phyloP scores from a whole-genome alignment of 306 rosid genomes.

The Sechiopsis laciniata region DNA sequence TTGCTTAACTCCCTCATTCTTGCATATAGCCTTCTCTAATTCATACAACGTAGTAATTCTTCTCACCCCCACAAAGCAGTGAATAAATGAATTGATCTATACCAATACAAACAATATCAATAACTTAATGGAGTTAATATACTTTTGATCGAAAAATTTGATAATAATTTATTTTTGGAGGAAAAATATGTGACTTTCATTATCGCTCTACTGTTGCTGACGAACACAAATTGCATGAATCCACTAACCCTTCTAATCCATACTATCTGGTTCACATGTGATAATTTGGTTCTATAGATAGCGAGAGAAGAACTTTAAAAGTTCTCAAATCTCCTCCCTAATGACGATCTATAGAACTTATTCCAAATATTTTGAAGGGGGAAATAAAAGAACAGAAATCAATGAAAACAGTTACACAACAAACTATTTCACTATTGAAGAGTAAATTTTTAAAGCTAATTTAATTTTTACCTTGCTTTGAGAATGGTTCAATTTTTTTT shows the following conservation, averaged over 20 bases:
- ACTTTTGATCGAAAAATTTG: background rate
- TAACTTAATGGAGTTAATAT: slow-evolving; percentile 5
- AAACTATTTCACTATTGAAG: background rate
- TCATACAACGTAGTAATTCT: slow-evolving; percentile 66
- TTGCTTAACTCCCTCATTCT: slow-evolving; percentile 53
- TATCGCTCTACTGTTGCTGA: background rate
- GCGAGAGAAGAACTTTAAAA: slow-evolving; percentile 9
- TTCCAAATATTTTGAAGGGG: background rate
- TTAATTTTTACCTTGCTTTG: background rate
- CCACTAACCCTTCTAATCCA: background rate
- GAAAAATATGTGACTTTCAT: background rate
- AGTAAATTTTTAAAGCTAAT: background rate
- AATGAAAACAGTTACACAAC: background rate
- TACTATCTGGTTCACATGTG: slow-evolving; percentile 8
- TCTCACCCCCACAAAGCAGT: slow-evolving; percentile 78
- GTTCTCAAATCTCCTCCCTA: slow-evolving; percentile 10
- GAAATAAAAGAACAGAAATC: background rate
- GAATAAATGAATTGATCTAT: slow-evolving; percentile 81
- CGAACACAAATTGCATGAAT: background rate
- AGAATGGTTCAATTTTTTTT: background rate
- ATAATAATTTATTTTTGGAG: no score
- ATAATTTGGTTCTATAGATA: slow-evolving; percentile 22
- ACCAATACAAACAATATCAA: slow-evolving; percentile 27
- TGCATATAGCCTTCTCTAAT: slow-evolving; percentile 70
- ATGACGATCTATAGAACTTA: slow-evolving; percentile 19